Base-by-base conservation (phyloP, 345 rosid genomes). In the Eucalyptus polyanthemos region DNA sequence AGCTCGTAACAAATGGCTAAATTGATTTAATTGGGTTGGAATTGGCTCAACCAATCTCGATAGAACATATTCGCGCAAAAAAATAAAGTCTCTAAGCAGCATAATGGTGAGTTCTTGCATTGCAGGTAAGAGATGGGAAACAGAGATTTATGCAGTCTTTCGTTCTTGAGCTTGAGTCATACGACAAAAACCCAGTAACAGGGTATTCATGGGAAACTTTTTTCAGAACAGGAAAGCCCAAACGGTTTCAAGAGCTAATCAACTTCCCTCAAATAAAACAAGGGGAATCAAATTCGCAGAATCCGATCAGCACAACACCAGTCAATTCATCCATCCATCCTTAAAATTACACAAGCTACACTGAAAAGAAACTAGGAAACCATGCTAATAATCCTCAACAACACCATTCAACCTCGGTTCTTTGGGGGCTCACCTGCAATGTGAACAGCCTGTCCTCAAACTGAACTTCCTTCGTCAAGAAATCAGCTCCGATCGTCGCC, bases 401-500 rank as follows among this genome's bases (percentile, higher is more conserved):
- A 53, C 25, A 53, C 62, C 62, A 56, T 24, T 56, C 29, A 10
- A 2, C 62, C 62, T 56, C 62, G 62, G 6, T 31, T 19, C 51
- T 69, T 69, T 49, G 7, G 22, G 40, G 51, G 45, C 24, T 24
- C 47, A 93, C 95, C 95, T 92, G 95, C 92, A 92, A 91, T 47
- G 94, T 93, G 90, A 93, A 92, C 90, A 92, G 60, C 89, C 92
- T 92, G 90, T 93, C 94, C 87, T 93, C 93, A 81, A 92, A 91
- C 88, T 91, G 90, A 80, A 93, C 93, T 92, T 93, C 94, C 89
- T 93, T 93, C 19, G 92, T 91, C 89, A 93, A 87, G 69, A 93
- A 93, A 90, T 93, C 94, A 58, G 93, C 93, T 53, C 94, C 94
- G 45, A 93, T 93, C 12, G 94, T 92, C 29, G 94, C 94, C 88